Evolutionary conservation across 306 rosid genomes (phyloP), one percentile per base, ranked within the genome.

Genomic region (Vicia sativa): DNA sequence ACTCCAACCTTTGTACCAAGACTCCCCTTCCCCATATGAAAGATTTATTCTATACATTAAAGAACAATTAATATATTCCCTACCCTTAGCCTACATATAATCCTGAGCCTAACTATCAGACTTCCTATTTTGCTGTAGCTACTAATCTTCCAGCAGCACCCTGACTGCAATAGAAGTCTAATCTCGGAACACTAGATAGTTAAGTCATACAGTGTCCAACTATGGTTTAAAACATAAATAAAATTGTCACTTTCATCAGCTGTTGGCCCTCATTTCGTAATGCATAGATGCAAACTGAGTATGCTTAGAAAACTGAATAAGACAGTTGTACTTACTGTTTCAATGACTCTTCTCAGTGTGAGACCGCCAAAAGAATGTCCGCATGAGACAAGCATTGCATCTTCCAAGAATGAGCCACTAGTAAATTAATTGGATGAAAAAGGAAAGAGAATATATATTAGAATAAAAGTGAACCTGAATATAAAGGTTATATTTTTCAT

Each of bases 311-410:
- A 39, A 70, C 35, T 39, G 41, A 65, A 72, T 53, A 77, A 79
- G 76, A 68, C 64, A 49, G 68, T 37, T 52, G 67, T 50, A 76
- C 96, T 82, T 86, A 93, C 99, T 48, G 84, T 87, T 76, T 93
- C 99, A 34, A 87, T 76, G 72, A 93, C 99, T 79, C 92, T 90
- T 77, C 97, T 85, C 84, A 93, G 85, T 91, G 86, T 83, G 69
- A 82, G 87, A 80, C 99, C 99, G 7, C 99, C 99, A 67, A 93
- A 93, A 64, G 99, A 93, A 84, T 93, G 99, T 74, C 99, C 99
- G 59, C 99, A 93, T 34, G 99, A 88, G 73, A 93, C 90, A 63
- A 90, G 73, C 91, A 84, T 78, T 15, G 99, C 99, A 74, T 93
- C 99, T 84, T 93, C 99, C 34, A 93, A 95, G 79, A 88, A 93